Evolutionary conservation across 2,329 filamentous ascomycete genomes (phyloP), one percentile per base, ranked within the genome.

Genomic region (Cladobotryum mycophilum): DNA sequence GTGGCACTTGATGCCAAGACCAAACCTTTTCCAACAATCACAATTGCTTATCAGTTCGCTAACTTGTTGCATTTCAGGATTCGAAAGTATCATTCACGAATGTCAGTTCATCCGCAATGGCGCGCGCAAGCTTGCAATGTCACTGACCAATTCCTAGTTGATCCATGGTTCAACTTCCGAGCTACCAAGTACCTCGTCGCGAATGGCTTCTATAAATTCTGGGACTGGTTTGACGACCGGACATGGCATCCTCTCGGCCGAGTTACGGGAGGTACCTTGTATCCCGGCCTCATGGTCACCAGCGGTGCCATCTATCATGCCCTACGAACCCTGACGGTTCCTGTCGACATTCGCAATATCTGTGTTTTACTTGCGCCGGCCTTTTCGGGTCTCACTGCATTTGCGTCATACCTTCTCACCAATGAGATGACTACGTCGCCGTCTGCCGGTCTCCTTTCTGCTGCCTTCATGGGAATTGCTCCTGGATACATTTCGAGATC

Each of bases 171-270:
- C 77, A 99, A 99, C 74, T 99, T 99, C 74, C 82, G 93, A 71
- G 93, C 93, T 59, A 97, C 93, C 51, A 97, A 97, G 73, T 97
- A 99, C 66, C 82, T 99, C 50, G 89, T 99, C 50, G 82, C 92
- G 66, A 83, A 99, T 84, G 93, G 93, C 63, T 97, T 99, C 75
- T 95, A 96, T 72, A 90, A 88, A 70, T 99, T 99, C 70, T 99
- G 93, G 93, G 92, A 99, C 70, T 99, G 93, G 93, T 99, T 99
- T 67, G 93, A 99, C 72, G 93, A 99, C 77, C 85, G 93, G 76
- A 99, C 93, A 82, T 99, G 93, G 93, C 92, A 99, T 73, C 93
- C 93, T 62, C 86, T 99, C 55, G 93, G 93, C 62, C 89, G 93
- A 76, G 93, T 99, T 67, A 99, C 93, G 54, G 93, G 93, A 72